phyloP scores from a whole-genome alignment of 495 filamentous ascomycete genomes.

The Copromyces sp. region DNA sequence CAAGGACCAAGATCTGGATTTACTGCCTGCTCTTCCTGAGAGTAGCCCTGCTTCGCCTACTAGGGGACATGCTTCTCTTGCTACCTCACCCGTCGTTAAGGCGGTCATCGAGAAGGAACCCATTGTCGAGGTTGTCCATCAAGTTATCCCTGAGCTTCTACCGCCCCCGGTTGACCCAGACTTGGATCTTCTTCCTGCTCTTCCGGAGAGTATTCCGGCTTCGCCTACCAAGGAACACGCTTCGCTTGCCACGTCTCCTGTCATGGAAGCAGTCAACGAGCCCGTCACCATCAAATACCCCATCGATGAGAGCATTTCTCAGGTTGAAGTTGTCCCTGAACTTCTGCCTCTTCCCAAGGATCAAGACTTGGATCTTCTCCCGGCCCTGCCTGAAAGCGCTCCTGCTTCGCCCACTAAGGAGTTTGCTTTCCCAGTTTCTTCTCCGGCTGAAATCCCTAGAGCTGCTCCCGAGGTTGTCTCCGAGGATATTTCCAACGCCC shows the following conservation, averaged over 20 bases:
- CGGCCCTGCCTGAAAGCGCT: constrained; percentile 9
- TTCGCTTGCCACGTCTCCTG: background rate
- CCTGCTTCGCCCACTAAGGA: constrained; percentile 4
- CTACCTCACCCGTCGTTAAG: background rate
- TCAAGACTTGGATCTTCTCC: constrained; percentile 3
- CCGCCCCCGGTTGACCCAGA: background rate
- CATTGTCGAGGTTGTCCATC: background rate
- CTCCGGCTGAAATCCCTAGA: constrained; percentile 3
- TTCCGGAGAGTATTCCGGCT: background rate
- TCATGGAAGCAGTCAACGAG: background rate
- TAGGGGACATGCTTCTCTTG: background rate
- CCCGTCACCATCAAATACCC: background rate
- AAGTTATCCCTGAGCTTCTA: background rate
- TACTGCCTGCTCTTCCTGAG: constrained; percentile 1
- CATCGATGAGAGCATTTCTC: background rate
- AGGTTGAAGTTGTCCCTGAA: background rate
- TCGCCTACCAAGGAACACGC: background rate
- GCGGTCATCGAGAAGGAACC: background rate
- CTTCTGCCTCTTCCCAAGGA: background rate
- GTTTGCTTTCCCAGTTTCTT: background rate
- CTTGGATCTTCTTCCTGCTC: background rate
- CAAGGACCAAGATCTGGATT: background rate
- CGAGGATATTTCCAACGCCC: background rate
- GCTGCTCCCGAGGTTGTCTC: background rate
- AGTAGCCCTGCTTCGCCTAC: background rate